Conservation (phyloP, 306 rosid species). For the Vachellia pachyceras region DNA sequence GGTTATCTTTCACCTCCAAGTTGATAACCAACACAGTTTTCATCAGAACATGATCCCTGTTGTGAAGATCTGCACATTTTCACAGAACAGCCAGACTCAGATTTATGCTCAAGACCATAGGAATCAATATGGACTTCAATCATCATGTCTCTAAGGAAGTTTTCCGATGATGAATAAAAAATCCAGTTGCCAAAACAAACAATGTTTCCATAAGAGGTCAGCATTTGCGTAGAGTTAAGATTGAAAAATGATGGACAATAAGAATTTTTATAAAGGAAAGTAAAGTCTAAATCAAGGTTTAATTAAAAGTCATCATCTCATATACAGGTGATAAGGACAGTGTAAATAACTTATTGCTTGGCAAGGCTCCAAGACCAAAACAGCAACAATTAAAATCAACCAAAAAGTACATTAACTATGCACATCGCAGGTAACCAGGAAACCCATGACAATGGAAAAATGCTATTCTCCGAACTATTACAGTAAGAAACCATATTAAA, state of each 20-base stretch:
- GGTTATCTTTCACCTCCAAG: constrained; percentile 99
- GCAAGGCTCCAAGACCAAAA: constrained; percentile 16
- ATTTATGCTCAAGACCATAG: neutral
- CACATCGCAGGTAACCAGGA: constrained; percentile 8
- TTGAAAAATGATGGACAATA: neutral
- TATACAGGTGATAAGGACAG: neutral
- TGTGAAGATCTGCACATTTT: constrained; percentile 74
- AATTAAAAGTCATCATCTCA: constrained; percentile 3
- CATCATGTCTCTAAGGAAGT: neutral
- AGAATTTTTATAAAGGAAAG: neutral
- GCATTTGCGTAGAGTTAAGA: neutral
- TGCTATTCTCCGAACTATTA: neutral
- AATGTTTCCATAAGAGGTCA: constrained; percentile 5
- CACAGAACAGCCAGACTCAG: constrained; percentile 26
- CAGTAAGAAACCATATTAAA: neutral
- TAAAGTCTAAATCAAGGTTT: neutral
- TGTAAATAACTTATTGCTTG: constrained; percentile 26
- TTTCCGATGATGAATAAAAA: constrained; percentile 21
- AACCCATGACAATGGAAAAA: constrained; percentile 1
- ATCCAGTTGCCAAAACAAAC: constrained; percentile 15
- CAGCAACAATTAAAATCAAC: neutral
- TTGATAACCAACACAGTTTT: constrained; percentile 79
- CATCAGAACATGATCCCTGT: constrained; percentile 69
- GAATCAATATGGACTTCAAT: constrained; percentile 22
- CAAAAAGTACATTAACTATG: neutral